Base-by-base conservation (phyloP, 345 rosid species). In the Eucalyptus grandis region DNA sequence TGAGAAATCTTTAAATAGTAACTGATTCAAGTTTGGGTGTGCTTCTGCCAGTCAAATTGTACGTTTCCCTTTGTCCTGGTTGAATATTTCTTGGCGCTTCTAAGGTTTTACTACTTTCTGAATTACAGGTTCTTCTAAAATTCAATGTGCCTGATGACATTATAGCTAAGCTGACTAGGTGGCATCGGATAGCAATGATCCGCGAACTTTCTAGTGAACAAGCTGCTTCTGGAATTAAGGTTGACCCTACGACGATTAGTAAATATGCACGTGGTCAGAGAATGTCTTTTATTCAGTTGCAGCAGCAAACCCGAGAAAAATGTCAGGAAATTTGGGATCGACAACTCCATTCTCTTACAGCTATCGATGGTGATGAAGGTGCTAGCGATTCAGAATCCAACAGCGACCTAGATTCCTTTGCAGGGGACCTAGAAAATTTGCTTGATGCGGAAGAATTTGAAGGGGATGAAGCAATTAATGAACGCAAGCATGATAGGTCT, bases 301-400 rank as follows among this genome's bases (percentile, higher is more conserved):
- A 98, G 92, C 99, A 98, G 89, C 99, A 98, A 93, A 97, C 99
- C 86, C 96, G 99, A 90, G 99, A 97, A 93, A 98, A 97, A 89
- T 98, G 99, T 90, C 99, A 97, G 93, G 99, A 98, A 91, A 98
- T 98, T 88, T 98, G 99, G 99, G 99, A 98, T 90, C 95, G 98
- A 88, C 99, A 97, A 92, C 94, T 95, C 91, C 96, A 94, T 91
- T 96, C 96, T 90, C 98, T 98, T 86, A 95, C 96, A 88, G 98
- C 97, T 62, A 92, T 91, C 88, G 97, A 97, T 91, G 96, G 95
- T 89, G 99, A 96, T 89, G 99, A 97, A 89, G 95, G 93, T 92
- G 98, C 94, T 89, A 97, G 99, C 40, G 99, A 98, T 88, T 95
- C 97, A 89, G 99, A 97, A 90, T 98, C 98, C 54, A 96, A 96